Conservation (phyloP, 148 eudicot species). For the Chenopodium quinoa region DNA sequence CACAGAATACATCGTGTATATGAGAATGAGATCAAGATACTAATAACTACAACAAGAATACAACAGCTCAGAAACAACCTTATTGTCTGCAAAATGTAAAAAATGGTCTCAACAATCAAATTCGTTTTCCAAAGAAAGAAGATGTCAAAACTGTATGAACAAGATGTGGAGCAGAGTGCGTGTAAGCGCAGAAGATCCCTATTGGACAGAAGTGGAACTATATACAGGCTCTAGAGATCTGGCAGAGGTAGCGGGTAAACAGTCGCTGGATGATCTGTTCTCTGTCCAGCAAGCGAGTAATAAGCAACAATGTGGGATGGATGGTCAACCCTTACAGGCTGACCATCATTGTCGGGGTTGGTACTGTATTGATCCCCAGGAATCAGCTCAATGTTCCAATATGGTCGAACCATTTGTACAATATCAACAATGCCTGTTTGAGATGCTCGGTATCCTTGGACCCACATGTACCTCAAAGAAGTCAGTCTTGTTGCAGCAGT, state of each 20-base stretch:
- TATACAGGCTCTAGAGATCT: conserved; percentile 17
- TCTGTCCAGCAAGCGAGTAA: conserved; percentile 78
- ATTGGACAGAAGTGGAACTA: not conserved
- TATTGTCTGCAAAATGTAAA: conserved; percentile 8
- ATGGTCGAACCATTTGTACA: conserved; percentile 54
- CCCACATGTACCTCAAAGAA: conserved; percentile 90
- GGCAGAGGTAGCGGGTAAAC: conserved; percentile 45
- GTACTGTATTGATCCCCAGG: conserved; percentile 53
- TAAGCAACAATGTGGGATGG: conserved; percentile 90
- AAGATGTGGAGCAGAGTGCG: conserved; percentile 7
- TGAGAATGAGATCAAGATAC: not conserved
- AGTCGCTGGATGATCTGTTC: conserved; percentile 65
- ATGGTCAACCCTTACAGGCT: conserved; percentile 38
- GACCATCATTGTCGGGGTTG: conserved; percentile 39
- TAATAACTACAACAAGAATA: conserved; percentile 1
- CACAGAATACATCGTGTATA: not conserved
- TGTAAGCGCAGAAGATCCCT: conserved; percentile 12
- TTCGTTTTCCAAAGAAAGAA: not conserved
- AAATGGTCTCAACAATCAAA: conserved; percentile 16
- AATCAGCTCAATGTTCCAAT: conserved; percentile 85
- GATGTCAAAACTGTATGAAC: conserved; percentile 21
- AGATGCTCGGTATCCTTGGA: conserved; percentile 74
- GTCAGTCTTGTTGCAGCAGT: conserved; percentile 45
- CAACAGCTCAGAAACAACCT: conserved; percentile 14
- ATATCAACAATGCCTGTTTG: conserved; percentile 41